A percentile compares a stretch with the other conserved stretches of the same genome.
Evolutionary conservation across 2,329 filamentous ascomycete species (phyloP).

Genomic region (Pseudogymnoascus sp.): DNA sequence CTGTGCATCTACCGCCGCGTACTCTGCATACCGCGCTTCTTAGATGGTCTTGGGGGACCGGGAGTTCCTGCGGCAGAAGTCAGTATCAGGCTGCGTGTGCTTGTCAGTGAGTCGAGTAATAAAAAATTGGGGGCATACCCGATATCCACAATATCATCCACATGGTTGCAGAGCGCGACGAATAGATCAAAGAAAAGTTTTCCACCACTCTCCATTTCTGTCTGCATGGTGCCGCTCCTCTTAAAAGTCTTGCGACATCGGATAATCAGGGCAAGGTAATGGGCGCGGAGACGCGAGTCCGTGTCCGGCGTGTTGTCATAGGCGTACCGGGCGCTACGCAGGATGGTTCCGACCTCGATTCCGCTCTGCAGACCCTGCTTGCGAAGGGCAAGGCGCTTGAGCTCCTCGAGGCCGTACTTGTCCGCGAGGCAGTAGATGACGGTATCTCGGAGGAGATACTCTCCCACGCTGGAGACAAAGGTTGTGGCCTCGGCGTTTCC

Average conservation of each 20-base stretch:
- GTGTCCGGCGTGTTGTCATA: constrained; percentile 92
- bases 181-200: constrained; percentile 98
- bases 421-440: constrained; percentile 91
- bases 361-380: constrained; percentile 93
- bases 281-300: constrained; percentile 86
- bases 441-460: constrained; percentile 81
- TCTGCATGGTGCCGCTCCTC: constrained; percentile 96
- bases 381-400: constrained; percentile 83
- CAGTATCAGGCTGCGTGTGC: constrained; percentile 14
- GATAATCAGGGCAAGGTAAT: constrained; percentile 96
- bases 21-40: constrained; percentile 24
- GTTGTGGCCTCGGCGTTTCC: constrained; percentile 67
- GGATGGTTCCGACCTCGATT: constrained; percentile 85
- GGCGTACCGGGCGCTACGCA: constrained; percentile 88
- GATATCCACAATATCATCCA: constrained; percentile 89
- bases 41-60: constrained; percentile 48
- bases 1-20: constrained; percentile 24
- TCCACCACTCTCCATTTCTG: constrained; percentile 91
- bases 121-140: constrained; percentile 33
- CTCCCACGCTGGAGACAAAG: constrained; percentile 65
- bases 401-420: constrained; percentile 81
- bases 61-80: constrained; percentile 37
- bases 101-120: constrained; percentile 19
- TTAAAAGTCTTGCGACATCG: constrained; percentile 96
- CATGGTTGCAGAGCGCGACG: constrained; percentile 95